Conservation (phyloP, 306 rosid genomes). For the Medicago arabica region DNA sequence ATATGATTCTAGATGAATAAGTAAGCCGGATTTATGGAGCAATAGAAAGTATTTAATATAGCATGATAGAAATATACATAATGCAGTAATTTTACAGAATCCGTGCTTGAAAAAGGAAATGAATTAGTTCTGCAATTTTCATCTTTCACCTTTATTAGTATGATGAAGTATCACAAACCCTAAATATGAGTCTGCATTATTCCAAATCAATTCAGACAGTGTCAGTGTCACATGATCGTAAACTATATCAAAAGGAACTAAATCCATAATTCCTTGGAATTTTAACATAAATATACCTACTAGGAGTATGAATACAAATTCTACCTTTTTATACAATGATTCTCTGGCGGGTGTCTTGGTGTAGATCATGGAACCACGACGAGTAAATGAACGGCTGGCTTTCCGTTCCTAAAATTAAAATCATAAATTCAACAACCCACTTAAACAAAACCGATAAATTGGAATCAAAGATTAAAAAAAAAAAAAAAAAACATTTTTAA, state of each 20-base stretch:
- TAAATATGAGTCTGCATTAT: too few relatives aligned
- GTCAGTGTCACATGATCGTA: background rate
- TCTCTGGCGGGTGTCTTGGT: slow-evolving; percentile 95
- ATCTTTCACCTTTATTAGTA: background rate
- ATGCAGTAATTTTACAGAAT: background rate
- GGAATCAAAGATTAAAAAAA: too few relatives aligned
- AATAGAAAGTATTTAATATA: slow-evolving; percentile 23
- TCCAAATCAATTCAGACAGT: too few relatives aligned
- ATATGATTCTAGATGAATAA: slow-evolving; percentile 1
- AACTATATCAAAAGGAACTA: slow-evolving; percentile 15
- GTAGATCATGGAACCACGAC: slow-evolving; percentile 85
- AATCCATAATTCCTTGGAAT: background rate
- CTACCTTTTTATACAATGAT: slow-evolving; percentile 66
- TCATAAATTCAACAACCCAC: slow-evolving; percentile 31
- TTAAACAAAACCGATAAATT: background rate
- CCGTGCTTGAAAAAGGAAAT: slow-evolving; percentile 35
- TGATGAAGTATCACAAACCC: background rate
- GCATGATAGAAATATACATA: slow-evolving; percentile 22
- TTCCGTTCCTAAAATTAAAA: slow-evolving; percentile 73
- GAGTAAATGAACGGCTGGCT: slow-evolving; percentile 80
- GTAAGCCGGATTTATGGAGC: slow-evolving; percentile 33
- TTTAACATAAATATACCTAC: background rate
- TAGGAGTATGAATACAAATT: background rate
- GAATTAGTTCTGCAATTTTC: slow-evolving; percentile 14
- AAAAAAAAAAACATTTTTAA: too few relatives aligned